Percentiles rank a stretch among this genome's conserved stretches.
Evolutionary conservation across 345 rosid species (phyloP).

Genomic region (Murraya koenigii): DNA sequence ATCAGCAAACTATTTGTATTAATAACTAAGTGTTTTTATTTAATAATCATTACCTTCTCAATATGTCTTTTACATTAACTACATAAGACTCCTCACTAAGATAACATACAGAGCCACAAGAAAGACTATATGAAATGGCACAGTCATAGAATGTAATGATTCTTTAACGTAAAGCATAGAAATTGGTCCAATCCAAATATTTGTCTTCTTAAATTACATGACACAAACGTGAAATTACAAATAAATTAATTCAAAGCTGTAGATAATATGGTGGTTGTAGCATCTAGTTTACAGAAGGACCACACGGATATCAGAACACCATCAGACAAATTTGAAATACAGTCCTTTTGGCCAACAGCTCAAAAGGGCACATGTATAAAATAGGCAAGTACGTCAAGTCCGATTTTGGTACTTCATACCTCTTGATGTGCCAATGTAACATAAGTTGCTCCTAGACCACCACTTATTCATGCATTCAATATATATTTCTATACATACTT

Average conservation of each 20-base stretch:
- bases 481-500: not conserved
- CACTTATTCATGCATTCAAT: not conserved
- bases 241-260: not conserved
- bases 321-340: not conserved
- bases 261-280: not conserved
- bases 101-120: not conserved
- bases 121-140: not conserved
- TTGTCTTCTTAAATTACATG: not conserved
- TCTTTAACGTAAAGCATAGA: not conserved
- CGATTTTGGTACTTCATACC: not conserved
- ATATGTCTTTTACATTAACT: not conserved
- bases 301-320: not conserved
- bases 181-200: not conserved
- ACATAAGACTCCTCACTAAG: not conserved
- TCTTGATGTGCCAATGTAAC: not conserved
- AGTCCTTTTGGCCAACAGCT: not conserved
- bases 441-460: not conserved
- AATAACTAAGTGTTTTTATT: not conserved
- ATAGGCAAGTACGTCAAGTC: not conserved
- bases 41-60: not conserved
- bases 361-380: not conserved
- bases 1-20: conserved; percentile 15
- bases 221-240: not conserved
- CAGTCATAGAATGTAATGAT: not conserved
- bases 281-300: not conserved